Conservation (phyloP, 2,329 filamentous ascomycete species). For the Tolypocladium sp. region DNA sequence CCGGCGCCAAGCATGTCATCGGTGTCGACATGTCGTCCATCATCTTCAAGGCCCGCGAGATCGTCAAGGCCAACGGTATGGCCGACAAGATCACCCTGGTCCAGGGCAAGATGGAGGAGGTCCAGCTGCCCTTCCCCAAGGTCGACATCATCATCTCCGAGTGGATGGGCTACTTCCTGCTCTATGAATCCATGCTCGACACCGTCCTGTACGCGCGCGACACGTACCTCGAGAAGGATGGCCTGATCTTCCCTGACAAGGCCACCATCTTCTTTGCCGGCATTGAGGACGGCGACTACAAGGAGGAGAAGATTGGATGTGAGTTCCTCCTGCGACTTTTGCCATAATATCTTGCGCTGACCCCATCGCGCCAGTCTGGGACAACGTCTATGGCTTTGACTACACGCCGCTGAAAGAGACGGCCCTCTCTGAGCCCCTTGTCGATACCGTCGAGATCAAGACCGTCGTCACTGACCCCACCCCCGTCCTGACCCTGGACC, state of each 20-base stretch:
- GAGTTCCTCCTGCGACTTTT: slow-evolving; percentile 29
- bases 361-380: slow-evolving; percentile 64
- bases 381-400: slow-evolving; percentile 97
- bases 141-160: slow-evolving; percentile 99
- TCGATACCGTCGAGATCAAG: slow-evolving; percentile 96
- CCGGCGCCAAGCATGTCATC: slow-evolving; percentile 96
- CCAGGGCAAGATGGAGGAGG: slow-evolving; percentile 99
- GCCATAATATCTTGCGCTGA: neutral
- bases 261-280: slow-evolving; percentile 94
- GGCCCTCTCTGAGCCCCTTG: slow-evolving; percentile 88
- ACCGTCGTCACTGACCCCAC: slow-evolving; percentile 90
- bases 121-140: slow-evolving; percentile 83
- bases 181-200: slow-evolving; percentile 98
- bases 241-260: slow-evolving; percentile 97
- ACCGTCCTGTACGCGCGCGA: slow-evolving; percentile 95
- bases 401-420: slow-evolving; percentile 90
- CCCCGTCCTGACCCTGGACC: slow-evolving; percentile 76
- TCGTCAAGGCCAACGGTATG: slow-evolving; percentile 86
- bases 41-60: slow-evolving; percentile 96
- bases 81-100: slow-evolving; percentile 93
- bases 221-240: slow-evolving; percentile 76
- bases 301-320: slow-evolving; percentile 99
- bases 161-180: slow-evolving; percentile 99
- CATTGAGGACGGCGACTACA: slow-evolving; percentile 98
- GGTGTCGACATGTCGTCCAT: slow-evolving; percentile 99